These are phyloP conservation scores for Mytilinidion resinicola DNA, from an alignment of 495 filamentous ascomycete genomes.

Conservation along the genomic window DNA sequence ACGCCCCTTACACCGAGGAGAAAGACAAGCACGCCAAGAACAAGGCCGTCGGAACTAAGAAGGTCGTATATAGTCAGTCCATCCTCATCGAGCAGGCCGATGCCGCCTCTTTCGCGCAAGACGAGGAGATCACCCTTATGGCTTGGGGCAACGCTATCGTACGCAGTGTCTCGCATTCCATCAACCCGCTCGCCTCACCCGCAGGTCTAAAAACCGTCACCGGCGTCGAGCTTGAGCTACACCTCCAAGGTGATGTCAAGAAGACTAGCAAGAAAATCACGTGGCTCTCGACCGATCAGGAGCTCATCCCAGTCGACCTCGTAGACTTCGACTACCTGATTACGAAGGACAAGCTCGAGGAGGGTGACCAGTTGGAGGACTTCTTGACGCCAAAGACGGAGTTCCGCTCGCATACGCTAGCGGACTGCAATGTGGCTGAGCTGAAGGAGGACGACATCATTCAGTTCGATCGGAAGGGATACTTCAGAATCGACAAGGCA, in stretches of 20 bases:
- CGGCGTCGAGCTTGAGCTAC: slow-evolving; percentile 65
- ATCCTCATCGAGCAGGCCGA: slow-evolving; percentile 83
- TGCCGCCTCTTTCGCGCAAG: slow-evolving; percentile 68
- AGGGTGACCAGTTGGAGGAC: slow-evolving; percentile 75
- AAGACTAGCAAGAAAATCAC: slow-evolving; percentile 93
- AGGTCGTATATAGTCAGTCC: slow-evolving; percentile 64
- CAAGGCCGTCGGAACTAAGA: slow-evolving; percentile 73
- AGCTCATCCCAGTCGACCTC: slow-evolving; percentile 72
- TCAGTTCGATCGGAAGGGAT: slow-evolving; percentile 90
- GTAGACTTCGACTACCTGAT: slow-evolving; percentile 90
- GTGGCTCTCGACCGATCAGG: slow-evolving; percentile 74
- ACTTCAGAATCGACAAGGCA: slow-evolving; percentile 69
- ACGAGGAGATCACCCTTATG: slow-evolving; percentile 94
- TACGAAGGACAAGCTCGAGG: slow-evolving; percentile 81
- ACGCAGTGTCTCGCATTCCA: slow-evolving; percentile 59
- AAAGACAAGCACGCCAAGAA: slow-evolving; percentile 87
- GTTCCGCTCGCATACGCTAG: slow-evolving; percentile 65
- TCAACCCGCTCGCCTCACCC: slow-evolving; percentile 38
- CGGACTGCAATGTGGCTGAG: slow-evolving; percentile 70
- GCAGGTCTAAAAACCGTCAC: slow-evolving; percentile 46
- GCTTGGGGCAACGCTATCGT: slow-evolving; percentile 92
- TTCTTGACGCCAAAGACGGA: slow-evolving; percentile 71
- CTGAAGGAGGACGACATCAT: slow-evolving; percentile 80
- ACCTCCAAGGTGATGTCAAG: slow-evolving; percentile 85
- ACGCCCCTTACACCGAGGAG: slow-evolving; percentile 58